Evolutionary conservation across 2,329 filamentous ascomycete genomes (phyloP).

Genomic region (Acrocalymma vagum): DNA sequence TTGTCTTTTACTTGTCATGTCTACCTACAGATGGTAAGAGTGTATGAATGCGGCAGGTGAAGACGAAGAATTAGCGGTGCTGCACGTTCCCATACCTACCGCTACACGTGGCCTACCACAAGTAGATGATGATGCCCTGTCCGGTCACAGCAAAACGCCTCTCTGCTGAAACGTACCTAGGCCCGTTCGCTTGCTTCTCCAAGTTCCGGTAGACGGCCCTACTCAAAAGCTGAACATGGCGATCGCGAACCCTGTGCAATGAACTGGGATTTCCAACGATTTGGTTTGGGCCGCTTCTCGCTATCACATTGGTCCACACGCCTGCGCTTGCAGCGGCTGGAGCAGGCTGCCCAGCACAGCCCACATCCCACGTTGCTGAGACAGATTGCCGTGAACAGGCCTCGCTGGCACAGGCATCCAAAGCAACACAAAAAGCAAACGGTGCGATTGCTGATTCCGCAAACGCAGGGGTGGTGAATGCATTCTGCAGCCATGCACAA

Average conservation of each 20-base stretch:
- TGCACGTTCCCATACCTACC: no score
- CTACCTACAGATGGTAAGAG: no score
- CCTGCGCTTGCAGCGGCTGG: slow-evolving; percentile 38
- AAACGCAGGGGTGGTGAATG: slow-evolving; percentile 11
- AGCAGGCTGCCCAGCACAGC: slow-evolving; percentile 1
- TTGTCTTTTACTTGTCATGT: no score
- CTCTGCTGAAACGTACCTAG: no score
- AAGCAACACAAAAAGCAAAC: not conserved
- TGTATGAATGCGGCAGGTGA: no score
- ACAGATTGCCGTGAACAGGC: slow-evolving; percentile 17
- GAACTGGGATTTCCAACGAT: slow-evolving; percentile 37
- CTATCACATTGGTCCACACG: slow-evolving; percentile 28
- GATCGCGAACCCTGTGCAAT: slow-evolving; percentile 36
- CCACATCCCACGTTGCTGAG: slow-evolving; percentile 21
- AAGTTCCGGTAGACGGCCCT: no score
- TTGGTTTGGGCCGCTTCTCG: slow-evolving; percentile 36
- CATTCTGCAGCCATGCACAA: slow-evolving; percentile 18
- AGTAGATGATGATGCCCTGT: no score
- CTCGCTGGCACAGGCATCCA: not conserved
- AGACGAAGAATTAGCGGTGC: no score
- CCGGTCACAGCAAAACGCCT: no score
- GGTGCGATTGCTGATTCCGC: not conserved
- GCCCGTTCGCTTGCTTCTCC: no score
- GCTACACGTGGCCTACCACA: no score
- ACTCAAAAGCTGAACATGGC: slow-evolving; percentile 19